These are phyloP conservation scores for Azolla pinnata DNA, from an alignment of 75 land plant genomes.

Conservation along the genomic window DNA sequence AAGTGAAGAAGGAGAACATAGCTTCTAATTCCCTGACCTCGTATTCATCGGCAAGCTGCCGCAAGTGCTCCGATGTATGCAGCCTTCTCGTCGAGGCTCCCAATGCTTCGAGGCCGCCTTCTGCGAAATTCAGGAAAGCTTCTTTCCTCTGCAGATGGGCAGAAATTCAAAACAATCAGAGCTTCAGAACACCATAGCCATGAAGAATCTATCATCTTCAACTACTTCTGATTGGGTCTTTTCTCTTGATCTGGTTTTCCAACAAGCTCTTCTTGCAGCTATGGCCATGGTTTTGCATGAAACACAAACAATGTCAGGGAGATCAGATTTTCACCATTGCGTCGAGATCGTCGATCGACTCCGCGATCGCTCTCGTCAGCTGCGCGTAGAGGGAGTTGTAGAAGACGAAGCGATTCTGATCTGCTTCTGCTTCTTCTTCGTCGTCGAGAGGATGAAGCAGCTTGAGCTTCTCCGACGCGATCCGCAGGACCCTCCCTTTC, in stretches of 20 bases:
- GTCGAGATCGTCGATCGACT: conserved; percentile 15
- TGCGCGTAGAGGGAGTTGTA: conserved; percentile 26
- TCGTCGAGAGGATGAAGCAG: too few relatives aligned
- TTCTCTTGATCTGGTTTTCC: too few relatives aligned
- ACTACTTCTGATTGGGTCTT: too few relatives aligned
- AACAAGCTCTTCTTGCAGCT: too few relatives aligned
- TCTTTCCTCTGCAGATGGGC: conserved; percentile 4
- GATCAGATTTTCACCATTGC: conserved; percentile 10
- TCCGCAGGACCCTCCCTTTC: conserved; percentile 22
- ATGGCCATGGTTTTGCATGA: too few relatives aligned
- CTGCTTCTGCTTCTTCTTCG: conserved; percentile 8
- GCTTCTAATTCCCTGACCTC: conserved; percentile 14
- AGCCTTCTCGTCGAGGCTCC: neutral
- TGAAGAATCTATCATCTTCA: too few relatives aligned
- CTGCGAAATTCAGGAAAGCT: neutral
- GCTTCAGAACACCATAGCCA: too few relatives aligned
- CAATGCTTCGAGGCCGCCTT: neutral
- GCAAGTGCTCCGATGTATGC: conserved; percentile 4
- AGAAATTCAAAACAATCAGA: too few relatives aligned
- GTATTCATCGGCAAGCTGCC: conserved; percentile 28
- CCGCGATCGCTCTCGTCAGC: conserved; percentile 23
- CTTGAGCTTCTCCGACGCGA: conserved; percentile 21
- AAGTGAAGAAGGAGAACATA: neutral
- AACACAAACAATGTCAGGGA: neutral
- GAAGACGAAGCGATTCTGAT: conserved; percentile 13